Evolutionary conservation across 805 yeast genomes (phyloP).

Genomic region (Millerozyma acaciae): DNA sequence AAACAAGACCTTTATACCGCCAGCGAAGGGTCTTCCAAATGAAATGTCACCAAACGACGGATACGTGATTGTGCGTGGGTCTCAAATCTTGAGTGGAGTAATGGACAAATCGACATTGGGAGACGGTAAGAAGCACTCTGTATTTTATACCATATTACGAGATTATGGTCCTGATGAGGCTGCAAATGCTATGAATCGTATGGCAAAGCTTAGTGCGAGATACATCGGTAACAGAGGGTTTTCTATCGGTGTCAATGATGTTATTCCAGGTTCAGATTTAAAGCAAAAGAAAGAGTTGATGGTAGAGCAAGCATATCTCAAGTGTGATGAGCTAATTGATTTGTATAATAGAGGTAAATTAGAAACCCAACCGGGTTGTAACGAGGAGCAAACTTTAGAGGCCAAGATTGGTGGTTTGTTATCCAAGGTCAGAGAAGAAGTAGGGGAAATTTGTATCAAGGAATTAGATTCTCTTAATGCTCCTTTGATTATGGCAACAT

Average conservation of each 20-base stretch:
- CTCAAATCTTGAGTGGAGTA: conserved; percentile 83
- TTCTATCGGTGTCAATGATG: conserved; percentile 96
- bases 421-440: conserved; percentile 97
- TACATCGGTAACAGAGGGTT: conserved; percentile 93
- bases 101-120: conserved; percentile 97
- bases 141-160: conserved; percentile 88
- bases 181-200: conserved; percentile 93
- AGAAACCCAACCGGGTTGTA: conserved; percentile 98
- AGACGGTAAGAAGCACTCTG: conserved; percentile 97
- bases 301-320: conserved; percentile 85
- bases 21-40: conserved; percentile 63
- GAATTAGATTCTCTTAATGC: conserved; percentile 90
- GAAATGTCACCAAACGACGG: conserved; percentile 99
- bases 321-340: conserved; percentile 87
- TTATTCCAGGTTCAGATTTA: conserved; percentile 83
- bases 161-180: conserved; percentile 98
- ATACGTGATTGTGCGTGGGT: conserved; percentile 83
- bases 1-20: conserved; percentile 83
- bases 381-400: conserved; percentile 96
- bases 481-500: conserved; percentile 97
- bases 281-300: conserved; percentile 74
- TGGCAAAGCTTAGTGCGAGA: conserved; percentile 98
- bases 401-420: conserved; percentile 95
- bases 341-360: conserved; percentile 77
- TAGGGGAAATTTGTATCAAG: conserved; percentile 94